Evolutionary conservation across 176 grass and related monocot genomes (phyloP).

Genomic region (Puccinellia tenuiflora): DNA sequence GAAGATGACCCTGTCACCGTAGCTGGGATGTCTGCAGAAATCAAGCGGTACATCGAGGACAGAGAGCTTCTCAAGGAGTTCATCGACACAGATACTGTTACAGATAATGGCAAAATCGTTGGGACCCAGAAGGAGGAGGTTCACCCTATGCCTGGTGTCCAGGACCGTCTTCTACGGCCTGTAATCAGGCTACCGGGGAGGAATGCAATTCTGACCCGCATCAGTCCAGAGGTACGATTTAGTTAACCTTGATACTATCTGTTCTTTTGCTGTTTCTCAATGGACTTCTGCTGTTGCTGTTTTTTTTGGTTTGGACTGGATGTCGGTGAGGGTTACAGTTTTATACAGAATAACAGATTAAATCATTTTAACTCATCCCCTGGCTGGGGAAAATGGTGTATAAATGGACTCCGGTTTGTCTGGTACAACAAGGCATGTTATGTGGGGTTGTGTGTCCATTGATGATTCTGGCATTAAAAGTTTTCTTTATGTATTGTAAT

Average conservation of each 20-base stretch:
- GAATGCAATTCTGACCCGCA: constrained; percentile 87
- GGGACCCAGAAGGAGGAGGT: constrained; percentile 71
- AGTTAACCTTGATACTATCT: neutral
- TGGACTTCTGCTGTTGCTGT: neutral
- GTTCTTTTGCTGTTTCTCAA: neutral
- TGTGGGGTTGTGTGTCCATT: neutral
- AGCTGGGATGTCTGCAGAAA: constrained; percentile 84
- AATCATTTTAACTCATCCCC: neutral
- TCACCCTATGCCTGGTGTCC: constrained; percentile 22
- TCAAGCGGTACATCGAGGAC: constrained; percentile 92
- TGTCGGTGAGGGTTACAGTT: neutral
- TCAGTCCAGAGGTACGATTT: constrained; percentile 79
- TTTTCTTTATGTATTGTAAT: neutral
- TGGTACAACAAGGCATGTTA: neutral
- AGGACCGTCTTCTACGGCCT: constrained; percentile 59
- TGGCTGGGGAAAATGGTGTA: neutral
- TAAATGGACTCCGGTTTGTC: neutral
- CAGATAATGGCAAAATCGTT: constrained; percentile 55
- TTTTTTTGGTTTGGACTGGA: neutral
- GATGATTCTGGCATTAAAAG: neutral
- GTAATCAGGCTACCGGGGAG: constrained; percentile 76
- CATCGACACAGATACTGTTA: constrained; percentile 64
- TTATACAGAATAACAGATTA: neutral
- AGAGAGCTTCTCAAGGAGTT: constrained; percentile 80
- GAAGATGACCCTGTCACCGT: constrained; percentile 77